phyloP scores from a whole-genome alignment of 1,284 basidiomycete species.

The Puccinia triticina region DNA sequence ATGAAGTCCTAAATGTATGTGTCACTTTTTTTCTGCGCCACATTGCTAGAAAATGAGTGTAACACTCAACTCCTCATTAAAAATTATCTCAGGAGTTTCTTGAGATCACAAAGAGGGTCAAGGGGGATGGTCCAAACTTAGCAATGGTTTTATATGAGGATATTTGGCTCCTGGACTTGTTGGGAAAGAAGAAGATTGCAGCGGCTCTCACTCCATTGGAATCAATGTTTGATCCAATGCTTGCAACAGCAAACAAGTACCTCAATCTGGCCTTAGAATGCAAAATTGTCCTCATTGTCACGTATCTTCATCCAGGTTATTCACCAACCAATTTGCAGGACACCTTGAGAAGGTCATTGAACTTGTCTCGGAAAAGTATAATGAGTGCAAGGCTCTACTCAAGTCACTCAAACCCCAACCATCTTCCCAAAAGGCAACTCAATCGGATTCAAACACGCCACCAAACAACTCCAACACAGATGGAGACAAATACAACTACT shows the following conservation, averaged over 20 bases:
- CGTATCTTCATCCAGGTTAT: background rate
- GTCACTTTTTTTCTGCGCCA: background rate
- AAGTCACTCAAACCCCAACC: too few species aligned
- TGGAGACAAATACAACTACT: background rate
- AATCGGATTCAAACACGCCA: background rate
- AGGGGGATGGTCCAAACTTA: too few species aligned
- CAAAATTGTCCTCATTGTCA: background rate
- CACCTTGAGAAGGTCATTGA: background rate
- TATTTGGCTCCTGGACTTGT: background rate
- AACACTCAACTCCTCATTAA: too few species aligned
- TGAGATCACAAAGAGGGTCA: background rate
- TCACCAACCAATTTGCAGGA: background rate
- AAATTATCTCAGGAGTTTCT: conserved; percentile 26
- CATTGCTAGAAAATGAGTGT: too few species aligned
- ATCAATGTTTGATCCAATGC: conserved; percentile 11
- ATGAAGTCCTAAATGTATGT: background rate
- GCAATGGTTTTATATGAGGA: conserved; percentile 16
- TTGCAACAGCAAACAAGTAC: background rate
- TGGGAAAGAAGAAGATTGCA: background rate
- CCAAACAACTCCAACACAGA: background rate
- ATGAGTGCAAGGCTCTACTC: too few species aligned
- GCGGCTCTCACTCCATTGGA: background rate
- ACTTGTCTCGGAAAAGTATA: too few species aligned
- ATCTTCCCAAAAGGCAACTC: too few species aligned
- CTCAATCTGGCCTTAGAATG: background rate